These are phyloP conservation scores for Ajuga reptans DNA, from an alignment of 305 asterid genomes.

Conservation along the genomic window DNA sequence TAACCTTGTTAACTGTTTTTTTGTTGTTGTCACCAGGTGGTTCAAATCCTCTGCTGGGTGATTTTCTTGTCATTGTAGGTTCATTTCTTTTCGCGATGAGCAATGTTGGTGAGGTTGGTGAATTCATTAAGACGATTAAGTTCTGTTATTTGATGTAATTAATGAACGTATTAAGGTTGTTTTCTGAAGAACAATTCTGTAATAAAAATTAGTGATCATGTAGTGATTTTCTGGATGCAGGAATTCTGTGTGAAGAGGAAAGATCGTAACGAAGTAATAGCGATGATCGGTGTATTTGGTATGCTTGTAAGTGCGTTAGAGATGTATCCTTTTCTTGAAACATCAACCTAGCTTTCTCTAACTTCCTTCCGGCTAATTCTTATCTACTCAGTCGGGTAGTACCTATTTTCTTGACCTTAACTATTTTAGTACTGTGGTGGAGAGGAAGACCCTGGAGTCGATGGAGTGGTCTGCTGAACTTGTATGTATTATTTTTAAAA, in stretches of 20 bases:
- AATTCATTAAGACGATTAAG: not conserved
- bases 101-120: conserved; percentile 69
- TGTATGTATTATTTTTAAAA: conserved; percentile 32
- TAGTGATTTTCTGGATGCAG: conserved; percentile 25
- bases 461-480: conserved; percentile 48
- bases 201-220: too few species aligned
- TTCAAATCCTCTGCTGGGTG: conserved; percentile 65
- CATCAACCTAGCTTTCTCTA: too few species aligned
- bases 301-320: conserved; percentile 54
- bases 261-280: conserved; percentile 53
- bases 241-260: conserved; percentile 68
- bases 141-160: not conserved
- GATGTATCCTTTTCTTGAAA: conserved; percentile 50
- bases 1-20: too few species aligned
- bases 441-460: conserved; percentile 47
- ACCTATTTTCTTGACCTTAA: not conserved
- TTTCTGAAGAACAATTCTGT: not conserved
- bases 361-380: too few species aligned
- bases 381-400: too few species aligned
- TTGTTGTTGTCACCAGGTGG: conserved; percentile 44
- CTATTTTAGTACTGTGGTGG: conserved; percentile 37
- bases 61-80: conserved; percentile 50
- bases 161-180: not conserved
- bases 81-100: conserved; percentile 49
- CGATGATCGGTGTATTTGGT: conserved; percentile 72